These are phyloP conservation scores for Termitomyces sp. DNA, from an alignment of 1,284 basidiomycete genomes.

Conservation along the genomic window DNA sequence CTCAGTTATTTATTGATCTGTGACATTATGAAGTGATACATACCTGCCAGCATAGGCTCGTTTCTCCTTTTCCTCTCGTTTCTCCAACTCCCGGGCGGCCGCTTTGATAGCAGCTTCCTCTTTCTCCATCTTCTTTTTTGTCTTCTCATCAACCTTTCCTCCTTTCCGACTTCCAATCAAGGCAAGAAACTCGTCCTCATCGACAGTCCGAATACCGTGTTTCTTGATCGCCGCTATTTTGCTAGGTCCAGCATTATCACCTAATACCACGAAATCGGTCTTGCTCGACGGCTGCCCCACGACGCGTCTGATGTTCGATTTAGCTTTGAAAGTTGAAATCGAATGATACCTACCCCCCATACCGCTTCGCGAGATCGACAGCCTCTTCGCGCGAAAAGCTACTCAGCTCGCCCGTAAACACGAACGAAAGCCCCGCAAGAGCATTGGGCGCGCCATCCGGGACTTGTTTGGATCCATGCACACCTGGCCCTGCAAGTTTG, in stretches of 20 bases:
- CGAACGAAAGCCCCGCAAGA: slow-evolving; percentile 84
- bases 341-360: slow-evolving; percentile 65
- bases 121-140: slow-evolving; percentile 76
- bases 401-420: slow-evolving; percentile 92
- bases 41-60: slow-evolving; percentile 21
- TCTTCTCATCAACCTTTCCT: slow-evolving; percentile 70
- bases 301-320: slow-evolving; percentile 58
- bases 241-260: slow-evolving; percentile 81
- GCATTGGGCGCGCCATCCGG: slow-evolving; percentile 79
- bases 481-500: slow-evolving; percentile 64
- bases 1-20: not conserved
- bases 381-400: slow-evolving; percentile 89
- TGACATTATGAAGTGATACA: slow-evolving; percentile 14
- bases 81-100: slow-evolving; percentile 75
- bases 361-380: slow-evolving; percentile 85
- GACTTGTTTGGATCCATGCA: slow-evolving; percentile 78
- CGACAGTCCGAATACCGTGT: slow-evolving; percentile 69
- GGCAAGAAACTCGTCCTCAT: slow-evolving; percentile 85
- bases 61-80: slow-evolving; percentile 50
- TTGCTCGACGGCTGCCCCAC: slow-evolving; percentile 85
- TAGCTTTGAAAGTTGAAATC: not conserved
- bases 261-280: slow-evolving; percentile 88
- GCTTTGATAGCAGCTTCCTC: slow-evolving; percentile 73
- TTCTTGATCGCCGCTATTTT: slow-evolving; percentile 87
- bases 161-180: slow-evolving; percentile 69